Evolutionary conservation across 2,329 filamentous ascomycete species (phyloP).

Genomic region (Zasmidium citrigriseum): DNA sequence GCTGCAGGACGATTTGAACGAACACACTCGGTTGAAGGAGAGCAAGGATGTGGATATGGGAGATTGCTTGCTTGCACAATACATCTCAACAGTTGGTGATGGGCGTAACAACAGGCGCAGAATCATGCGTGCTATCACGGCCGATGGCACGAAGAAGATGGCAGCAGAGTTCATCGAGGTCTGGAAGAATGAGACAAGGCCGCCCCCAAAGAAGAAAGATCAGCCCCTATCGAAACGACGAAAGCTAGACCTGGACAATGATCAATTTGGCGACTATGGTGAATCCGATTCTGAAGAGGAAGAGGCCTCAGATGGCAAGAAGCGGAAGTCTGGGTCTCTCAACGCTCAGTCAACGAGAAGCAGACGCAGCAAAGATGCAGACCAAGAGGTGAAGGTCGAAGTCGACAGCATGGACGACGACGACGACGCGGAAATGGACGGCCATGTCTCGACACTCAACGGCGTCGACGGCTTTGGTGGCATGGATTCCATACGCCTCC

Average conservation of each 20-base stretch:
- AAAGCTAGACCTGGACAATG: slow-evolving; percentile 55
- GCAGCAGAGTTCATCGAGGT: slow-evolving; percentile 63
- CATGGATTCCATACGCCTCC: slow-evolving; percentile 60
- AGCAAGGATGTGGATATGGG: slow-evolving; percentile 38
- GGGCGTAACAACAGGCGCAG: slow-evolving; percentile 48
- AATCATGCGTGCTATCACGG: slow-evolving; percentile 67
- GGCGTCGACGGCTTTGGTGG: slow-evolving; percentile 33
- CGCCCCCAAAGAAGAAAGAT: slow-evolving; percentile 46
- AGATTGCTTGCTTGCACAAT: slow-evolving; percentile 63
- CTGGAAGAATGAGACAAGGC: slow-evolving; percentile 66
- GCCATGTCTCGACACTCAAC: not conserved
- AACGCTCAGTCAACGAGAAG: slow-evolving; percentile 9
- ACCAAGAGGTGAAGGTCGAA: slow-evolving; percentile 3
- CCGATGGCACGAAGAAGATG: slow-evolving; percentile 59
- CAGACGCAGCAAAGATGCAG: not conserved
- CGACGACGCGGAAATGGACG: slow-evolving; percentile 1
- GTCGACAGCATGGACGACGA: slow-evolving; percentile 8
- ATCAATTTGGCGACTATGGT: slow-evolving; percentile 39
- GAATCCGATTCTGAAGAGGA: slow-evolving; percentile 32
- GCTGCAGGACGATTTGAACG: slow-evolving; percentile 69
- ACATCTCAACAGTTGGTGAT: slow-evolving; percentile 48
- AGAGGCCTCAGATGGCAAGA: slow-evolving; percentile 14
- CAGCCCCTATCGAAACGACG: slow-evolving; percentile 59
- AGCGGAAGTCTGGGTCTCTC: slow-evolving; percentile 15
- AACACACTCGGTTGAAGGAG: slow-evolving; percentile 46